phyloP scores from a whole-genome alignment of 805 yeast species.

The Metschnikowia sp. region DNA sequence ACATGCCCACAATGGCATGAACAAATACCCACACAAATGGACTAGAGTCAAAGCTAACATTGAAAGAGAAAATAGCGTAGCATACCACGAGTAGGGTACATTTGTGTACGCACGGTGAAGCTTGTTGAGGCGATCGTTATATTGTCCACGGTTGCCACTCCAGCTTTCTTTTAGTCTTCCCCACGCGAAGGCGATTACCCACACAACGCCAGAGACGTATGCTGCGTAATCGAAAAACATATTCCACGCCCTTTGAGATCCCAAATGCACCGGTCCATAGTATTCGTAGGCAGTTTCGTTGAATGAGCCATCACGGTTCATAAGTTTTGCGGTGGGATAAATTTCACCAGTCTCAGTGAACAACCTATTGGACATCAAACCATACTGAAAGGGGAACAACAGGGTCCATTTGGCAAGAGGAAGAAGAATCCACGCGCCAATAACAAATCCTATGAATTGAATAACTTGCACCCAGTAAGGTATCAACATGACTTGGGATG shows the following conservation, averaged over 20 bases:
- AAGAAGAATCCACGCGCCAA: conserved; percentile 47
- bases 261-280: conserved; percentile 46
- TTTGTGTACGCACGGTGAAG: conserved; percentile 36
- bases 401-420: conserved; percentile 48
- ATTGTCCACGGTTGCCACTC: conserved; percentile 10
- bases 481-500: conserved; percentile 46
- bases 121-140: conserved; percentile 43
- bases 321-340: conserved; percentile 42
- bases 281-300: conserved; percentile 44
- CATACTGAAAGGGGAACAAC: conserved; percentile 28
- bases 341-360: conserved; percentile 33
- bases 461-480: conserved; percentile 53
- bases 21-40: conserved; percentile 22
- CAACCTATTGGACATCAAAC: conserved; percentile 47
- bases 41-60: conserved; percentile 8
- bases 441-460: conserved; percentile 44
- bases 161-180: conserved; percentile 9
- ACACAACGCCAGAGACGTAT: conserved; percentile 44
- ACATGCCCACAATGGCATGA: conserved; percentile 44
- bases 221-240: conserved; percentile 54
- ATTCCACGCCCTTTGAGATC: conserved; percentile 49
- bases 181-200: conserved; percentile 42
- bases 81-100: conserved; percentile 46
- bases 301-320: conserved; percentile 38
- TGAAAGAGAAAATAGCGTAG: conserved; percentile 31